Evolutionary conservation across 2,329 filamentous ascomycete genomes (phyloP).

Genomic region (Cercospora canescens): DNA sequence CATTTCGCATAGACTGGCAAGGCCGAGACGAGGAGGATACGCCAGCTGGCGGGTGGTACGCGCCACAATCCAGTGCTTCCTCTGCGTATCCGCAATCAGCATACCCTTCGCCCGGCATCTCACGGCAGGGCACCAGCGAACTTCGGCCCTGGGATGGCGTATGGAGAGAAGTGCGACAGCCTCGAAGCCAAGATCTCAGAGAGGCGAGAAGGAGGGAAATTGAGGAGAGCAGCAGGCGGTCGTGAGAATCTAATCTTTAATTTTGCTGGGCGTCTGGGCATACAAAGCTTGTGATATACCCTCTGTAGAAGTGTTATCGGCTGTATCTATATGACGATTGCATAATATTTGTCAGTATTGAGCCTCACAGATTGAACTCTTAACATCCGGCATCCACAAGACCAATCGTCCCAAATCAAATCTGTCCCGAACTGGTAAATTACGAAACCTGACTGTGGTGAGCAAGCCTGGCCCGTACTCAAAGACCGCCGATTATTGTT

Average conservation of each 20-base stretch:
- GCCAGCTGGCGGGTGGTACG: slow-evolving; percentile 32
- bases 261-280: slow-evolving; percentile 5
- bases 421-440: slow-evolving; percentile 34
- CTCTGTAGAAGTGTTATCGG: slow-evolving; percentile 7
- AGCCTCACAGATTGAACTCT: not conserved
- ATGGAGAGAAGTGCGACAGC: slow-evolving; percentile 27
- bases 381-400: not conserved
- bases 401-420: not conserved
- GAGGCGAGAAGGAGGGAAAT: slow-evolving; percentile 24
- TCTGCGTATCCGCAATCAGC: slow-evolving; percentile 21
- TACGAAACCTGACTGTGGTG: slow-evolving; percentile 28
- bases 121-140: slow-evolving; percentile 24
- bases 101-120: slow-evolving; percentile 20
- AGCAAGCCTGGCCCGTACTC: slow-evolving; percentile 30
- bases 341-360: no score
- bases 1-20: slow-evolving; percentile 45
- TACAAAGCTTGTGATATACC: slow-evolving; percentile 10
- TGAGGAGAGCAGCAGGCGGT: slow-evolving; percentile 13
- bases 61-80: slow-evolving; percentile 18
- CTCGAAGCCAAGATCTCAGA: slow-evolving; percentile 19
- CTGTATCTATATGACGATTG: no score
- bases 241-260: not conserved
- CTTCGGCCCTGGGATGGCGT: slow-evolving; percentile 36
- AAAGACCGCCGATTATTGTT: slow-evolving; percentile 33
- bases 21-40: slow-evolving; percentile 30